Conservation (phyloP, 163 green algal genomes). For the Trebouxia gelatinosa region DNA sequence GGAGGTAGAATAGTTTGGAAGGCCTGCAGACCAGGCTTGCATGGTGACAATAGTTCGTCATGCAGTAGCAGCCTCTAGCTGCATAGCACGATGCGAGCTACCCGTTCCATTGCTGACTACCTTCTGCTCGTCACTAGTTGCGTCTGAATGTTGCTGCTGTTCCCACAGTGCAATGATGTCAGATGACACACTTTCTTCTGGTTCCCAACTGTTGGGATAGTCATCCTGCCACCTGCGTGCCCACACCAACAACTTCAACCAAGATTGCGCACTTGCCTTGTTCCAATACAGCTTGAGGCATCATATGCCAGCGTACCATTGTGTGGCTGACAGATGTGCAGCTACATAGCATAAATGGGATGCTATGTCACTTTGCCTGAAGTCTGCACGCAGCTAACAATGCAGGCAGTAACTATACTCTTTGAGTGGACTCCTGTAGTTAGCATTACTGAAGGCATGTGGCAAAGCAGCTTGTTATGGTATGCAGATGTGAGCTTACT, state of each 20-base stretch:
- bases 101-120: background rate
- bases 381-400: too few species aligned
- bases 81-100: too few species aligned
- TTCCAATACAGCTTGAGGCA: too few species aligned
- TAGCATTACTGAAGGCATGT: background rate
- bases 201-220: constrained; percentile 66
- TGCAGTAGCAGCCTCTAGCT: background rate
- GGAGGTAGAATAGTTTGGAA: too few species aligned
- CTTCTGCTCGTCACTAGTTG: background rate
- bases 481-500: constrained; percentile 28
- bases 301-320: too few species aligned
- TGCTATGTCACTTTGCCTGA: too few species aligned
- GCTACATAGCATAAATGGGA: too few species aligned
- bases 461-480: background rate
- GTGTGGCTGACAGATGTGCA: too few species aligned
- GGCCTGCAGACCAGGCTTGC: too few species aligned
- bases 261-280: too few species aligned
- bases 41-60: too few species aligned
- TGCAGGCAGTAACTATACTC: too few species aligned
- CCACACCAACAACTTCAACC: background rate
- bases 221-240: constrained; percentile 50
- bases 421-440: background rate
- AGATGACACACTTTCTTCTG: constrained; percentile 68
- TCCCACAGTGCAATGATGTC: constrained; percentile 62
- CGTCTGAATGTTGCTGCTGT: constrained; percentile 26